Conservation (phyloP, 768 basidiomycete species). For the Pisolithus tinctorius region DNA sequence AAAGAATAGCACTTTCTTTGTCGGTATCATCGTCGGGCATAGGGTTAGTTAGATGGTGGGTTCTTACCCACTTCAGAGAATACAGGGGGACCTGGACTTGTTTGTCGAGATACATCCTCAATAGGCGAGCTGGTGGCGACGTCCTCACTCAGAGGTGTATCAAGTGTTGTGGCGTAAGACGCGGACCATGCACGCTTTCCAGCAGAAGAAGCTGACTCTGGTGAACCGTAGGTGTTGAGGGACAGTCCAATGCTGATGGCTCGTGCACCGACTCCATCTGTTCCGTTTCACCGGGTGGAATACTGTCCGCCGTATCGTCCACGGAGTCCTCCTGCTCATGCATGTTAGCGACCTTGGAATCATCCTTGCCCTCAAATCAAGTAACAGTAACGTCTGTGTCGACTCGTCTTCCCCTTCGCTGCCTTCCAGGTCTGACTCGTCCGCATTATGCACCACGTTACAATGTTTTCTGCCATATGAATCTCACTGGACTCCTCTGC, state of each 20-base stretch:
- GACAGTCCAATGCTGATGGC: slow-evolving; percentile 22
- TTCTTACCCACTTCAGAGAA: background rate
- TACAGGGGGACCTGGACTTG: background rate
- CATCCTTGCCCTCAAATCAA: slow-evolving; percentile 11
- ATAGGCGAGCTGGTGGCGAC: background rate
- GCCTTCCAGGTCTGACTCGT: background rate
- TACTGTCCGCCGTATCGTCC: background rate
- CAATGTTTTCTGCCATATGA: background rate
- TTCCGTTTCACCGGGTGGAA: slow-evolving; percentile 6
- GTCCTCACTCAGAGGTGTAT: slow-evolving; percentile 5
- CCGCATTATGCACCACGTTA: slow-evolving; percentile 1
- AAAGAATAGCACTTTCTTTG: background rate
- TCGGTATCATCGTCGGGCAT: background rate
- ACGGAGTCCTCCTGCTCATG: background rate
- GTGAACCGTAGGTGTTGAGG: slow-evolving; percentile 14
- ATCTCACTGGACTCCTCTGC: slow-evolving; percentile 36
- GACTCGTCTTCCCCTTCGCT: slow-evolving; percentile 7
- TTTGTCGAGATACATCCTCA: background rate
- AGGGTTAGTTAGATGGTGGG: background rate
- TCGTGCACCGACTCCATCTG: slow-evolving; percentile 14
- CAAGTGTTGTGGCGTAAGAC: slow-evolving; percentile 22
- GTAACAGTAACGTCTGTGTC: slow-evolving; percentile 16
- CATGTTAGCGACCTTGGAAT: background rate
- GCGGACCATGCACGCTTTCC: slow-evolving; percentile 22
- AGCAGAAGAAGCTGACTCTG: slow-evolving; percentile 15